Evolutionary conservation across 2,329 filamentous ascomycete genomes (phyloP), one percentile per base, ranked within the genome.

Genomic region (Colletotrichum chrysophilum): DNA sequence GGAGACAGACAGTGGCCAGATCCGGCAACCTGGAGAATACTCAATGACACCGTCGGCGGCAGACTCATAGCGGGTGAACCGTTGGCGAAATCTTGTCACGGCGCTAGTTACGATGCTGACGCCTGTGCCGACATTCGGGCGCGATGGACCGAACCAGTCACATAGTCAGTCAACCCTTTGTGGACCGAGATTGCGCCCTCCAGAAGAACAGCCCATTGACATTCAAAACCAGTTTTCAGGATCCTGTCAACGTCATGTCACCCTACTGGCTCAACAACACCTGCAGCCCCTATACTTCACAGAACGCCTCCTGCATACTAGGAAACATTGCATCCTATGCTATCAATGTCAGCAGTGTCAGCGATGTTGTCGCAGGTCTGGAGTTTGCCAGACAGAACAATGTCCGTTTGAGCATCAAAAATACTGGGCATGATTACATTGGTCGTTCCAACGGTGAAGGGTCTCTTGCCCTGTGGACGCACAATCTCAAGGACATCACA

Each of bases 351-450:
- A 30, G 24, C 6, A 52, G 60, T 24, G 30, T 52, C 32, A 85
- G 85, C 77, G 82, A 87, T 71, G 80, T 85, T 13, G 78, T 73
- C 10, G 79, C 80, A 5, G 80, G 81, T 2, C 67, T 86, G 21
- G 71, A 80, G 43, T 88, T 88, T 77, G 87, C 87, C 10, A 83
- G 84, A 5, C 82, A 83, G n/a, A 78, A 82, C 6, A 88, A 89
- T 78, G 81, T 90, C 65, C 88, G 88, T 2, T 80, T 90, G 28
- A 85, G 89, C 52, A 83, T 90, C 66, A 85, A 86, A 71, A 89
- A 90, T 81, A 91, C 89, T 0, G 89, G 88, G 28, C 89, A 91
- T 77, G 88, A 90, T 76, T 82, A 78, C 72, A 75, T 84, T 2
- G 86, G 87, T 5, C 83, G 83, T 36, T 83, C 81, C 3, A 81